Evolutionary conservation across 2,329 filamentous ascomycete genomes (phyloP).

Genomic region (Aspergillus carbonarius): DNA sequence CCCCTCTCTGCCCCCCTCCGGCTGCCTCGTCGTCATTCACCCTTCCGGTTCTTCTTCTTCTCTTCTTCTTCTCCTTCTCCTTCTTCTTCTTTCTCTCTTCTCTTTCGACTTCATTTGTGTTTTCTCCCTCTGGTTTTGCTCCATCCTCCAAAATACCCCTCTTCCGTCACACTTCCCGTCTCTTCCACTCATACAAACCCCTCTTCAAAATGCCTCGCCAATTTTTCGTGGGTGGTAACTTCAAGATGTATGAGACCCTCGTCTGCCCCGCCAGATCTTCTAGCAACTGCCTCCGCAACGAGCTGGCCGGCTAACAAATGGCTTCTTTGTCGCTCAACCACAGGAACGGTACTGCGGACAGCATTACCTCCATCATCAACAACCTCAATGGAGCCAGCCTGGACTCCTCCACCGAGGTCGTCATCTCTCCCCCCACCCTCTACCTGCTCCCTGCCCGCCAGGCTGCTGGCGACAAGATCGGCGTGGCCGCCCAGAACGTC

Average conservation of each 20-base stretch:
- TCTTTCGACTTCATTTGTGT: conserved; percentile 4
- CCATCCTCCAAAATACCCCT: neutral
- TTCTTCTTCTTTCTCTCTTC: conserved; percentile 6
- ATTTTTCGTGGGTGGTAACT: conserved; percentile 98
- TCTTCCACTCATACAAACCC: conserved; percentile 8
- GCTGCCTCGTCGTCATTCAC: conserved; percentile 11
- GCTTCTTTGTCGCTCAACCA: conserved; percentile 27
- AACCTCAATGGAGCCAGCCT: conserved; percentile 85
- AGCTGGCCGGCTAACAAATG: conserved; percentile 10
- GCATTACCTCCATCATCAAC: conserved; percentile 86
- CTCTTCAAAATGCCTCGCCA: conserved; percentile 78
- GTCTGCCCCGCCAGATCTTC: conserved; percentile 21
- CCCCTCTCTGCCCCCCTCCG: conserved; percentile 7
- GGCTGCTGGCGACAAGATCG: conserved; percentile 70
- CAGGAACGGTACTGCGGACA: conserved; percentile 91
- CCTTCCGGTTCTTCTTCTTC: conserved; percentile 10
- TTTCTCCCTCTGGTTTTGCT: too few species aligned
- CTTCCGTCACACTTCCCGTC: conserved; percentile 10
- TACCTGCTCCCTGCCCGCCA: conserved; percentile 88
- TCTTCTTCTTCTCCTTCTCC: conserved; percentile 14
- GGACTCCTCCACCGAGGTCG: conserved; percentile 69
- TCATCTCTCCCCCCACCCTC: conserved; percentile 84
- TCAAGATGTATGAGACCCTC: conserved; percentile 78
- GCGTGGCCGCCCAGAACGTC: conserved; percentile 94
- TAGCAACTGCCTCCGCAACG: neutral